Conservation (phyloP, 2,329 filamentous ascomycete species). For the Alternaria arbusti region DNA sequence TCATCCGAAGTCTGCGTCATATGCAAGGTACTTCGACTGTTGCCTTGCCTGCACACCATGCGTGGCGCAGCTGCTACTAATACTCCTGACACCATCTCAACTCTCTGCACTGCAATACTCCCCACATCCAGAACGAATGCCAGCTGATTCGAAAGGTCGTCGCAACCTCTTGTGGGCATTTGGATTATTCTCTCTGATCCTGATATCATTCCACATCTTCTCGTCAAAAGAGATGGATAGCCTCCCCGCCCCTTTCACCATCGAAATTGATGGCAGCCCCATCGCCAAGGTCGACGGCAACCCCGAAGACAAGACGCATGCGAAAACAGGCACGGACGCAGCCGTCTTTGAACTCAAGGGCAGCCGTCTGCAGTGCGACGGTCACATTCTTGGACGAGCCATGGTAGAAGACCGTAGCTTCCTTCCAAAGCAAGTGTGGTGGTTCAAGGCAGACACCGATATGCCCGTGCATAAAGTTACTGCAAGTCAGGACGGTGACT, state of each 20-base stretch:
- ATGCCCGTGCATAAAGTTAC: constrained; percentile 21
- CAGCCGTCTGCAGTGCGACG: constrained; percentile 21
- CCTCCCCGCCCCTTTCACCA: constrained; percentile 25
- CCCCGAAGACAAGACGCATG: constrained; percentile 22
- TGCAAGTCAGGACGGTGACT: constrained; percentile 18
- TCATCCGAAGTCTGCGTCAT: neutral
- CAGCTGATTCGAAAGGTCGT: neutral
- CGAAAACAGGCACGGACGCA: constrained; percentile 21
- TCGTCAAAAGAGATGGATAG: constrained; percentile 19
- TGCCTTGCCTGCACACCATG: neutral
- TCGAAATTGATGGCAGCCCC: constrained; percentile 27
- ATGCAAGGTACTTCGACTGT: neutral
- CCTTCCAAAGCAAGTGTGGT: constrained; percentile 27
- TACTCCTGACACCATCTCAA: neutral
- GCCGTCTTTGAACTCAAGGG: constrained; percentile 29
- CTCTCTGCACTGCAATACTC: neutral
- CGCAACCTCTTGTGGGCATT: constrained; percentile 12
- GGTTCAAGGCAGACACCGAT: constrained; percentile 27
- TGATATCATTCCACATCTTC: constrained; percentile 2
- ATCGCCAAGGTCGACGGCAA: constrained; percentile 18
- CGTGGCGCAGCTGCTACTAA: constrained; percentile 2
- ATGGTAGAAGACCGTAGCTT: constrained; percentile 25
- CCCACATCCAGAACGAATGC: constrained; percentile 5
- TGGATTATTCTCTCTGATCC: constrained; percentile 5
- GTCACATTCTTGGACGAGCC: constrained; percentile 25